Evolutionary conservation across 2,329 filamentous ascomycete species (phyloP).

Genomic region (Acrocalymma vagum): DNA sequence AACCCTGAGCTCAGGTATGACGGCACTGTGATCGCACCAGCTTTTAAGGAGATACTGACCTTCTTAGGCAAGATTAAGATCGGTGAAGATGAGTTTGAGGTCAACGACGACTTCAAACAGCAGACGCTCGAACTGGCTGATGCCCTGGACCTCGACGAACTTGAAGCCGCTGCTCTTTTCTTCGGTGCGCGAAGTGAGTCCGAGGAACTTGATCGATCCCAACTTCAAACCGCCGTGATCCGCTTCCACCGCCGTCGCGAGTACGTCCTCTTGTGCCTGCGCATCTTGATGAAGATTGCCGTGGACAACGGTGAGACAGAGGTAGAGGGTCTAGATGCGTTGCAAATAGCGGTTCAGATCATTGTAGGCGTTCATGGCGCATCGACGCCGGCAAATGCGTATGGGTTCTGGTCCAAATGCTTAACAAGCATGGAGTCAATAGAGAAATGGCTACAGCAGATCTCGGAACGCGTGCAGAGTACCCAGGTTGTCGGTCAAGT

Average conservation of each 20-base stretch:
- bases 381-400: conserved; percentile 62
- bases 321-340: conserved; percentile 26
- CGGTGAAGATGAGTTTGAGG: conserved; percentile 74
- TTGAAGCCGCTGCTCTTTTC: conserved; percentile 81
- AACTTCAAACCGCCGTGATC: conserved; percentile 82
- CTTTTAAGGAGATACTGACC: conserved; percentile 17
- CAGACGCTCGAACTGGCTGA: conserved; percentile 83
- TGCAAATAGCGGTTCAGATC: conserved; percentile 37
- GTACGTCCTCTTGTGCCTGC: conserved; percentile 82
- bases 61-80: conserved; percentile 76
- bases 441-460: conserved; percentile 76
- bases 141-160: conserved; percentile 87
- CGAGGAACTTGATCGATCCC: conserved; percentile 72
- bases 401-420: conserved; percentile 76
- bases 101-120: conserved; percentile 91
- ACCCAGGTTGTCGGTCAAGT: conserved; percentile 76
- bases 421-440: conserved; percentile 79
- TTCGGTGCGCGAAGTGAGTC: conserved; percentile 76
- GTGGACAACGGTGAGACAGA: conserved; percentile 52
- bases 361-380: conserved; percentile 65
- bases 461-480: conserved; percentile 79
- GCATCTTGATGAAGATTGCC: conserved; percentile 77
- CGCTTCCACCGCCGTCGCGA: conserved; percentile 87
- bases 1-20: conserved; percentile 57
- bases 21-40: neutral